Evolutionary conservation across 495 filamentous ascomycete genomes (phyloP), one percentile per base, ranked within the genome.

Genomic region (Podospora tetraspora): DNA sequence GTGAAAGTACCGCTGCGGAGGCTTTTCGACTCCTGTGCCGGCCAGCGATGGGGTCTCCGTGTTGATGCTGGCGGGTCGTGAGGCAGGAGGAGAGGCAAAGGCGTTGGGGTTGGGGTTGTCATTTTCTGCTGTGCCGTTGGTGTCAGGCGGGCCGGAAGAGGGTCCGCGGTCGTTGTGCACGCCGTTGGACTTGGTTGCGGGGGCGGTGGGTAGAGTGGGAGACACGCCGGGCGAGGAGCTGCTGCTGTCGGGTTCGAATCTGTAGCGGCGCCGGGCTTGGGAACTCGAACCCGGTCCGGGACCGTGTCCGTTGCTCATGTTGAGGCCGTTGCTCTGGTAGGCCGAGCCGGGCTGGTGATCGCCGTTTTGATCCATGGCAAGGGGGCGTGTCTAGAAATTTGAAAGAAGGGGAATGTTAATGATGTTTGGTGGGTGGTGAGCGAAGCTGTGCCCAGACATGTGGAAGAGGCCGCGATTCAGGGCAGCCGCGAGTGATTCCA

Each of bases 1-100:
- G 76, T 89, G 90, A 77, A 94, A 94, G 76, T 91, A 94, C 70
- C 84, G 81, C 67, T 82, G 77, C 13, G 71, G 71, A 21, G 75
- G 69, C 11, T 73, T 70, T 34, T 76, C 74, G 63, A 70, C 76
- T 57, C 77, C 70, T 11, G 57, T 67, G n/a, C 71, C 76, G 5
- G 82, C 63, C 0, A 74, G 81, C 19, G 84, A 84, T 0, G 83
- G 82, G 11, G 82, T 81, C 12, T 78, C 83, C 68, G 80, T 80
- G 70, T 82, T 2, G 43, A 52, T 84, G 22, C 86, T 89, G 1
- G 77, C 73, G 3, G 87, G 85, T 52, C 84, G 79, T 9, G 87
- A 89, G 59, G 68, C 79, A 62, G 79, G 79, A n/a, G 87, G 86
- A 52, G 85, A 85, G 27, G 79, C 69, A 73, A 90, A 89, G 29